Evolutionary conservation across 169 alveolate genomes (phyloP).

Genomic region (Cryptosporidium felis): DNA sequence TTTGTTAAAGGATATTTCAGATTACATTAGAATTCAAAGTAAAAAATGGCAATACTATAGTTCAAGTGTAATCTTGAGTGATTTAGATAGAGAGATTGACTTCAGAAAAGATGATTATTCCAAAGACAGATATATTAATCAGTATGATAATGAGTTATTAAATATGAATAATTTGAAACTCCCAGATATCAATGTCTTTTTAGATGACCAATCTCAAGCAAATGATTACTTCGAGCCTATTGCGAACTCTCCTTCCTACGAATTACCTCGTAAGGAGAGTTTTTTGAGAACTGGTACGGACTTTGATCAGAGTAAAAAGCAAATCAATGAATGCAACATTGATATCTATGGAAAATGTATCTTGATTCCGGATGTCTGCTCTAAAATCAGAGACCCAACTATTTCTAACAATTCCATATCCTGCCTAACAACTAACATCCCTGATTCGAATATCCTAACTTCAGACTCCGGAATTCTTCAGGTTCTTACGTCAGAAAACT

Average conservation of each 20-base stretch:
- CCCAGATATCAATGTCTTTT: conserved; percentile 51
- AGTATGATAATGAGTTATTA: not conserved
- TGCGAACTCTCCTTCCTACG: not conserved
- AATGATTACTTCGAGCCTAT: not conserved
- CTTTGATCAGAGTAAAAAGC: not conserved
- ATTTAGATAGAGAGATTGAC: not conserved
- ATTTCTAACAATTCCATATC: not conserved
- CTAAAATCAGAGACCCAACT: not conserved
- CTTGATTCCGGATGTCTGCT: not conserved
- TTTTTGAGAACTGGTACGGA: not conserved
- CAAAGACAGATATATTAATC: not conserved
- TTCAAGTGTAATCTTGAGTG: not conserved
- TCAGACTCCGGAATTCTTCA: conserved; percentile 50
- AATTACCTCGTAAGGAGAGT: not conserved
- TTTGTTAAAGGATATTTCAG: conserved; percentile 51
- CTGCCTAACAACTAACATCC: conserved; percentile 28
- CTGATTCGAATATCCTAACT: conserved; percentile 49
- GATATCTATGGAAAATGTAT: conserved; percentile 6
- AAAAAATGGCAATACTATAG: conserved; percentile 9
- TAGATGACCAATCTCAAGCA: not conserved
- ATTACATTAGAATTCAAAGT: conserved; percentile 3
- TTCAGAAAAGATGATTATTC: not conserved
- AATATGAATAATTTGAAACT: not conserved
- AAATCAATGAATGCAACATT: not conserved
- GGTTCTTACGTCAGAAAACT: conserved; percentile 49